Evolutionary conservation across 257 asterid genomes (phyloP), one percentile per base, ranked within the genome.

Genomic region (Salvia miltiorrhiza): DNA sequence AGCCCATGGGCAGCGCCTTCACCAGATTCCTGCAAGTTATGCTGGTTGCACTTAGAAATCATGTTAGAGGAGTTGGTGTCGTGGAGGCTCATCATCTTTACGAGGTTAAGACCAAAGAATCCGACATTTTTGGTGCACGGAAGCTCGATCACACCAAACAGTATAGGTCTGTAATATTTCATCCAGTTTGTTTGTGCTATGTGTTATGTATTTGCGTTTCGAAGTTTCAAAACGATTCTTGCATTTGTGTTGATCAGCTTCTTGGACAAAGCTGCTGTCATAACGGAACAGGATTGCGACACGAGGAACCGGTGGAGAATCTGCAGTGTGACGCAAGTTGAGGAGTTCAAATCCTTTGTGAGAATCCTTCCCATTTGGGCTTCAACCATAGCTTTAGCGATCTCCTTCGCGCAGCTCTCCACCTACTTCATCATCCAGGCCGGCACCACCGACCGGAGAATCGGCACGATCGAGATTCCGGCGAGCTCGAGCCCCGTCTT

Each of bases 1-100:
- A 86, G 80, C 96, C 96, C 4, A 81, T 69, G 74, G 97, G 97
- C 8, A 90, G 97, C 71, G 93, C 88, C 23, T 90, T 88, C 61
- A 90, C 97, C 0, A 81, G 96, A 59, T 88, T 90, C 69, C 11
- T 80, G 33, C 96, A 90, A 48, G 97, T 88, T 12, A 20, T 81
- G 45, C 86, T 85, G 24, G 90, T 69, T 67, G 74, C 93, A 14
- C 10, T 72, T 30, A 82, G 77, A 76, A 90, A 88, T 73, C 88
- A 83, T 75, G 32, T 71, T 21, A 69, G 73, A 37, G 96, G 96
- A 19, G 81, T 80, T 20, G 67, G 70, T 41, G 75, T 77, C 52
- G 68, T 45, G 50, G 79, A 37, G 21, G 65, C 40, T 0, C 0
- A 9, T 41, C 73, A 67, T 35, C 79, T 90, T 30, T 82, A 82